Conservation (phyloP, 345 rosid genomes). For the Arabidopsis suecica region DNA sequence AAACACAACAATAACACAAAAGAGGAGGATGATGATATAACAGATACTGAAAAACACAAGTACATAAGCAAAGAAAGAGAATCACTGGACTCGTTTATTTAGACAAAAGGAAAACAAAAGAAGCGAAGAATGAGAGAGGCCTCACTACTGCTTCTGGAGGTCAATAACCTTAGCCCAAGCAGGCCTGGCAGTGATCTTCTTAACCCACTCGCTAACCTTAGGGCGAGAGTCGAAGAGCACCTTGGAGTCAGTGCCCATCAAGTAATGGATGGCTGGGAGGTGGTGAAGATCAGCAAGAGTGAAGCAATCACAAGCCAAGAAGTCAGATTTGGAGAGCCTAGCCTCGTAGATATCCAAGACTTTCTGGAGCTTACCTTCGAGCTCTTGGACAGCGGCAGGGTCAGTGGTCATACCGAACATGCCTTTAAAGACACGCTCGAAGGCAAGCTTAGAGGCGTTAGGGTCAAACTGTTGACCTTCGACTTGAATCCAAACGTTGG, state of each 20-base stretch:
- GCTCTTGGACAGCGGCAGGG: slow-evolving; percentile 39
- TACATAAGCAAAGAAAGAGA: background rate
- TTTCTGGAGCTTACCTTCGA: slow-evolving; percentile 41
- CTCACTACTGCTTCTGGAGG: slow-evolving; percentile 40
- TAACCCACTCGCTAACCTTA: slow-evolving; percentile 40
- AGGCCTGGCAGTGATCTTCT: slow-evolving; percentile 39
- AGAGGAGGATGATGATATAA: background rate
- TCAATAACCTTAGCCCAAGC: slow-evolving; percentile 47
- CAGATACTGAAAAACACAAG: background rate
- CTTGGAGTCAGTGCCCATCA: slow-evolving; percentile 48
- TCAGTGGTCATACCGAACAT: slow-evolving; percentile 45
- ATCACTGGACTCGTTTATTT: background rate
- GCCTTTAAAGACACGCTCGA: slow-evolving; percentile 48
- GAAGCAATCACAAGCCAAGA: slow-evolving; percentile 52
- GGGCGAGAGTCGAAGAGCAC: slow-evolving; percentile 37
- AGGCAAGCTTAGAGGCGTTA: slow-evolving; percentile 34
- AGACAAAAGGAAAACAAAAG: background rate
- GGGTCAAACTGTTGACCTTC: slow-evolving; percentile 54
- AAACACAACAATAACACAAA: background rate
- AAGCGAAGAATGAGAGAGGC: background rate
- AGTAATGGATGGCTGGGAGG: slow-evolving; percentile 46
- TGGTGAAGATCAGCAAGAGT: slow-evolving; percentile 59
- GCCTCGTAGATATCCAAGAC: slow-evolving; percentile 61
- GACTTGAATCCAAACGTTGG: slow-evolving; percentile 51
- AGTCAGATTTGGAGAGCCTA: slow-evolving; percentile 43